Base-by-base conservation (phyloP, 768 basidiomycete genomes). In the Russula vinacea region DNA sequence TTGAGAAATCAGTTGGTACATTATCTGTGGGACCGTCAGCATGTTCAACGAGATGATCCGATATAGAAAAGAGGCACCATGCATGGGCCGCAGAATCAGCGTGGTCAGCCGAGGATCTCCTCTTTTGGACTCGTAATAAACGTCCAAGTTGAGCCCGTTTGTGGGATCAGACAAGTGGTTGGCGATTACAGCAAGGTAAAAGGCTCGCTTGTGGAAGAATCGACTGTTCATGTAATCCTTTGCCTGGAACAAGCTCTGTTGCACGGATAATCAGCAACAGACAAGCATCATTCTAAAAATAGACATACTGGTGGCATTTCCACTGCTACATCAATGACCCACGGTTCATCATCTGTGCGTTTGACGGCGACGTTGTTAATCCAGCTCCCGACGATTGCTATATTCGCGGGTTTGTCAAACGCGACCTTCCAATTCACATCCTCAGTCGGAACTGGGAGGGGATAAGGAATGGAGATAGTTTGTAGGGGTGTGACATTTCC, bases 161-260 rank as follows among this genome's bases (percentile, higher is more conserved):
- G 80, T 78, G 14, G 79, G 74, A 40, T 76, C 73, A 49, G 76
- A 76, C 44, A 94, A 73, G 1, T 84, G 82, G 9, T 82, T 79
- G 2, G 91, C 90, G 51, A 98, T 77, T 5, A 83, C 83, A 8
- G 94, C 89, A 22, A 98, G 82, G 75, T 92, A 99, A 72, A 89
- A 94, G 0, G 92, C 87, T 44, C 92, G 81, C 72, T 98, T 98
- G 72, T 95, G 89, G 73, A 96, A 95, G 73, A 89, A 94, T 13
- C 97, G 84, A 9, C 86, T 83, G 71, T 94, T 88, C 62, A 94
- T 78, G 68, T 93, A 92, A 72, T 98, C 95, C 73, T 98, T 99
- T 71, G 95, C 92, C 77, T 96, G 92, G 71, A 98, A 95, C n/a
- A 97, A 78, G 53, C 69, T 73, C 89, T 90, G 60, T 5, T 39